Conservation (phyloP, 1,284 basidiomycete species). For the Mycena citricolor region DNA sequence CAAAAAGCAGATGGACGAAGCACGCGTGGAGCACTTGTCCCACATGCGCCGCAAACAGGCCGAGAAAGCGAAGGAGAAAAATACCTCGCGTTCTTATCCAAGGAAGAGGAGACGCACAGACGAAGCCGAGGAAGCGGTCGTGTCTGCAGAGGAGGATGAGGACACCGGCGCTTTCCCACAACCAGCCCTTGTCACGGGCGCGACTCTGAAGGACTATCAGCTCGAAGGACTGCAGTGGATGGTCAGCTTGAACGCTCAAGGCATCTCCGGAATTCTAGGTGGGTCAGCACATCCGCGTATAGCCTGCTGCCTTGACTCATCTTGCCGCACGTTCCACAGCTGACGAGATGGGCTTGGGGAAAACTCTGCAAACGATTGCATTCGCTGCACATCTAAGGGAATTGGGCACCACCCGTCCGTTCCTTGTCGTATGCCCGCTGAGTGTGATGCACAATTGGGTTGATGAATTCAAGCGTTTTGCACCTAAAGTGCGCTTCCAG, state of each 20-base stretch:
- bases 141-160: background rate
- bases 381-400: slow-evolving; percentile 89
- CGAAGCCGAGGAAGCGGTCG: background rate
- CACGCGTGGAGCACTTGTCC: background rate
- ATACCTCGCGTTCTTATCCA: background rate
- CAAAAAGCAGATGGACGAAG: slow-evolving; percentile 13
- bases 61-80: background rate
- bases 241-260: slow-evolving; percentile 89
- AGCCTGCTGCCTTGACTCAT: background rate
- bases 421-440: slow-evolving; percentile 89
- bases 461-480: slow-evolving; percentile 84
- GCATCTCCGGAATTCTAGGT: slow-evolving; percentile 92
- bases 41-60: background rate
- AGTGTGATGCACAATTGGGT: slow-evolving; percentile 94
- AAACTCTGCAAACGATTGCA: slow-evolving; percentile 89
- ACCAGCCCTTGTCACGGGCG: slow-evolving; percentile 79
- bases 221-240: slow-evolving; percentile 97
- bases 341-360: slow-evolving; percentile 12
- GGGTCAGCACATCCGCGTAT: slow-evolving; percentile 29
- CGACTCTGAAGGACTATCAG: slow-evolving; percentile 86
- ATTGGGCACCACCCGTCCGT: slow-evolving; percentile 73
- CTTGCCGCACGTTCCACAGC: background rate
- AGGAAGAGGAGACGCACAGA: slow-evolving; percentile 1
- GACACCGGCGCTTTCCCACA: too few species aligned
- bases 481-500: slow-evolving; percentile 65